phyloP scores from a whole-genome alignment of 2,329 filamentous ascomycete genomes.

The Microdochium nivale region DNA sequence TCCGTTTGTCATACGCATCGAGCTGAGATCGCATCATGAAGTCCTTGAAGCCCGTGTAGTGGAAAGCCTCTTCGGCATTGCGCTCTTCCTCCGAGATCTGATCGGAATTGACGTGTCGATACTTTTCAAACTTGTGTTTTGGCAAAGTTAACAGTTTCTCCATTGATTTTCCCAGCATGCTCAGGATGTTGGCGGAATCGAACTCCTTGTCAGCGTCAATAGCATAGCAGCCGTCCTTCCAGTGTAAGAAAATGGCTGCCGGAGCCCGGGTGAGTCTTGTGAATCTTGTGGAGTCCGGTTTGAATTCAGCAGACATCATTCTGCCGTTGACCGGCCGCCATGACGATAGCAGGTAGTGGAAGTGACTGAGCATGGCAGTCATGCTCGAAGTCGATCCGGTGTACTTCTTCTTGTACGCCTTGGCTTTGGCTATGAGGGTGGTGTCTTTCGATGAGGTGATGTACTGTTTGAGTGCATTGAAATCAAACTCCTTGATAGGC shows the following conservation, averaged over 20 bases:
- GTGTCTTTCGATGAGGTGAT: slow-evolving; percentile 84
- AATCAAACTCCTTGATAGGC: slow-evolving; percentile 89
- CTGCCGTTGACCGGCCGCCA: slow-evolving; percentile 67
- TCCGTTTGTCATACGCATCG: slow-evolving; percentile 75
- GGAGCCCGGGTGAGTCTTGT: slow-evolving; percentile 67
- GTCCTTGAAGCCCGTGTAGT: slow-evolving; percentile 79
- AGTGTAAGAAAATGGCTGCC: slow-evolving; percentile 71
- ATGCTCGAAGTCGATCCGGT: slow-evolving; percentile 96
- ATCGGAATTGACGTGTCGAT: slow-evolving; percentile 59
- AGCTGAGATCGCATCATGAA: slow-evolving; percentile 94
- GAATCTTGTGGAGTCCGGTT: slow-evolving; percentile 52
- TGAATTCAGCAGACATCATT: slow-evolving; percentile 61
- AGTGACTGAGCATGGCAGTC: slow-evolving; percentile 79
- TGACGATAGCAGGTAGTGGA: slow-evolving; percentile 81
- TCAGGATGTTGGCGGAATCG: slow-evolving; percentile 76
- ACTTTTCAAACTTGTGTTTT: slow-evolving; percentile 77
- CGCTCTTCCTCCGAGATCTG: slow-evolving; percentile 65
- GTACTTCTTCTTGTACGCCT: slow-evolving; percentile 64
- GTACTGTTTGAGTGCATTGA: slow-evolving; percentile 75
- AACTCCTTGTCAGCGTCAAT: slow-evolving; percentile 95
- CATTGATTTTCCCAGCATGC: slow-evolving; percentile 90
- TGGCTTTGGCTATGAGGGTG: slow-evolving; percentile 60
- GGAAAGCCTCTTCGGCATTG: slow-evolving; percentile 67
- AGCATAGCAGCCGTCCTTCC: slow-evolving; percentile 79
- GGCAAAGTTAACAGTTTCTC: slow-evolving; percentile 86